phyloP scores from a whole-genome alignment of 768 basidiomycete genomes.

The Macrocybe gigantea region DNA sequence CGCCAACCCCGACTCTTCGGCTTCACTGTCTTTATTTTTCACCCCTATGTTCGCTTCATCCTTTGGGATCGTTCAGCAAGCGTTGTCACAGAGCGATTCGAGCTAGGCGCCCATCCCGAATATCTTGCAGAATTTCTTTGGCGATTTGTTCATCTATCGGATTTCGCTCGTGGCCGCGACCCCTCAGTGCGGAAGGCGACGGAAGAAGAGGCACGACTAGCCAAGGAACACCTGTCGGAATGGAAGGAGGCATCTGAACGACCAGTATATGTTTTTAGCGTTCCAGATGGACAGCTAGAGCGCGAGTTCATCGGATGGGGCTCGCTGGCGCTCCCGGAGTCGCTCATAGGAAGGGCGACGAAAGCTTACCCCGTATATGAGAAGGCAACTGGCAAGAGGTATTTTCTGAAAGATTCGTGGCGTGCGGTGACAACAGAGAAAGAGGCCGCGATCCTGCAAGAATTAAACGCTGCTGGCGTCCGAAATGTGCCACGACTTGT shows the following conservation, averaged over 20 bases:
- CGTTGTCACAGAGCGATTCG: not conserved
- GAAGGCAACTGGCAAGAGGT: not conserved
- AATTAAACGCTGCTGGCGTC: slow-evolving; percentile 9
- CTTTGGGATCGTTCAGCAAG: not conserved
- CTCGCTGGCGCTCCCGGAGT: not conserved
- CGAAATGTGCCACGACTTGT: slow-evolving; percentile 17
- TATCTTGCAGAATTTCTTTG: not conserved
- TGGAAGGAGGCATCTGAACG: not conserved
- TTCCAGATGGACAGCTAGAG: not conserved
- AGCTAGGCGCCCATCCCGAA: not conserved
- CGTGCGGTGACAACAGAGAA: slow-evolving; percentile 6
- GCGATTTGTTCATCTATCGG: not conserved
- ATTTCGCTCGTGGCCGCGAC: not conserved
- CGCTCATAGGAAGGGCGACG: not conserved
- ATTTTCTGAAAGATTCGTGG: slow-evolving; percentile 23
- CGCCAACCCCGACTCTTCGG: not conserved
- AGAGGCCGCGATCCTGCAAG: slow-evolving; percentile 14
- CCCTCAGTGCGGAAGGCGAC: not conserved
- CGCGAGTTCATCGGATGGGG: not conserved
- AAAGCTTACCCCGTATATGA: not conserved
- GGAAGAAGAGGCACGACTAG: not conserved
- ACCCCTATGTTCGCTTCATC: not conserved
- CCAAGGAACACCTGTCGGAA: not conserved
- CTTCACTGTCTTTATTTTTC: not conserved
- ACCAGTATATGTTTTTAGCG: not conserved